Evolutionary conservation across 192 early-diverging fungal genomes (phyloP).

Genomic region (Backusella luteola): DNA sequence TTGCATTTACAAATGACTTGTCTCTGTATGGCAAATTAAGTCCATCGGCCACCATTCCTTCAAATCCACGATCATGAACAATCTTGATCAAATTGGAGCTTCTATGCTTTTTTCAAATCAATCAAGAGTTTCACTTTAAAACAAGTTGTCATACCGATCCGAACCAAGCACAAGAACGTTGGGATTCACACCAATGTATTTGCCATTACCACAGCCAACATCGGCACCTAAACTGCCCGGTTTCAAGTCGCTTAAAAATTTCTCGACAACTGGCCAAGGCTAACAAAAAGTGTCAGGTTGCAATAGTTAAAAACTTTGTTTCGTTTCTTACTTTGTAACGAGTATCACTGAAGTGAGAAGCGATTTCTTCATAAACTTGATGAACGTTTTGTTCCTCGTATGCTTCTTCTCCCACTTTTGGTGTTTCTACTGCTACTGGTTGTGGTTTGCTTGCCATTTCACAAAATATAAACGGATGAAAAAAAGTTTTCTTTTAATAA

Average conservation of each 20-base stretch:
- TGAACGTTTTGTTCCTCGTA: constrained; percentile 87
- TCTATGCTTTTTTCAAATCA: constrained; percentile 35
- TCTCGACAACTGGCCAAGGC: constrained; percentile 96
- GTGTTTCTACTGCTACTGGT: constrained; percentile 35
- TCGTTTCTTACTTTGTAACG: constrained; percentile 75
- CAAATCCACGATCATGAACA: constrained; percentile 66
- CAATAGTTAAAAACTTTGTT: too few species aligned
- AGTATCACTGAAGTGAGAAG: constrained; percentile 90
- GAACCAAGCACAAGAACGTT: constrained; percentile 80
- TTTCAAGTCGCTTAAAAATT: constrained; percentile 63
- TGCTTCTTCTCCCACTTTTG: constrained; percentile 26
- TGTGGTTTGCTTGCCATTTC: constrained; percentile 32
- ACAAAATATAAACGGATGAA: too few species aligned
- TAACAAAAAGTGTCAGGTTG: constrained; percentile 4
- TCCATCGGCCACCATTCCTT: constrained; percentile 81
- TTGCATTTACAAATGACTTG: constrained; percentile 63
- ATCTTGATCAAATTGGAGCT: constrained; percentile 81
- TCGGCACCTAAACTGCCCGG: constrained; percentile 85
- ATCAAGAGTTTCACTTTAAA: constrained; percentile 12
- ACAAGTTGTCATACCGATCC: constrained; percentile 56
- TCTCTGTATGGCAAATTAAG: constrained; percentile 72
- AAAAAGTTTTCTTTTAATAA: too few species aligned
- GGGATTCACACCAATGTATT: constrained; percentile 91
- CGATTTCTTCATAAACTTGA: constrained; percentile 89
- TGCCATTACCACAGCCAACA: constrained; percentile 97